A percentile compares a stretch with the other conserved stretches of the same genome.
Conservation (phyloP, 805 yeast species). For the Sugiyamaella marilandica region DNA sequence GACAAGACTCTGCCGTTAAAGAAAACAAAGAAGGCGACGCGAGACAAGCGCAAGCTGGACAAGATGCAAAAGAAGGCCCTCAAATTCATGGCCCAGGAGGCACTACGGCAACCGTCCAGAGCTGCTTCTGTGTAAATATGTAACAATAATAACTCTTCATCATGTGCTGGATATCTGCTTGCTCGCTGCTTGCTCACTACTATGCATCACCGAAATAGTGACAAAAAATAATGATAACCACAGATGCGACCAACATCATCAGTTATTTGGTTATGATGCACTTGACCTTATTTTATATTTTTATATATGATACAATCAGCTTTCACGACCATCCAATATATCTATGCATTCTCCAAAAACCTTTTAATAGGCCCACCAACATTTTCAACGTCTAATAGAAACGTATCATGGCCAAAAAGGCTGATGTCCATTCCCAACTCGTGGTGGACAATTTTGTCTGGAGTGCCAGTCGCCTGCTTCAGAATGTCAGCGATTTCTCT, state of each 20-base stretch:
- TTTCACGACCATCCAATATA: neutral
- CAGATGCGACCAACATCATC: neutral
- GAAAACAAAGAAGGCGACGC: slow-evolving; percentile 22
- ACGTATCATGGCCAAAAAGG: slow-evolving; percentile 88
- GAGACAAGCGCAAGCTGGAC: slow-evolving; percentile 17
- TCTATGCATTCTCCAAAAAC: slow-evolving; percentile 43
- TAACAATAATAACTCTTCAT: neutral
- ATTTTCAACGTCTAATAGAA: slow-evolving; percentile 69
- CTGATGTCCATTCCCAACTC: slow-evolving; percentile 76
- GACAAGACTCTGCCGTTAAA: slow-evolving; percentile 32
- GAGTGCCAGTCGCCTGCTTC: slow-evolving; percentile 32
- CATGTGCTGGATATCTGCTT: too few species aligned
- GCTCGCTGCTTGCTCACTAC: too few species aligned
- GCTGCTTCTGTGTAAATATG: slow-evolving; percentile 2
- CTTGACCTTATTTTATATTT: neutral
- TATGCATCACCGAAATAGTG: too few species aligned
- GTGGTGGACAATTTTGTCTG: slow-evolving; percentile 47
- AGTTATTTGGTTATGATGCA: neutral
- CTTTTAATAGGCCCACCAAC: slow-evolving; percentile 70
- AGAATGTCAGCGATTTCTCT: slow-evolving; percentile 67
- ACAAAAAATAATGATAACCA: too few species aligned
- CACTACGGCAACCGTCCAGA: neutral
- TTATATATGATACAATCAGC: neutral
- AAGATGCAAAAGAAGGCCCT: slow-evolving; percentile 21
- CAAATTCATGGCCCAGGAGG: slow-evolving; percentile 17